Conservation (phyloP, 805 yeast genomes). For the Maudiozyma bulderi region DNA sequence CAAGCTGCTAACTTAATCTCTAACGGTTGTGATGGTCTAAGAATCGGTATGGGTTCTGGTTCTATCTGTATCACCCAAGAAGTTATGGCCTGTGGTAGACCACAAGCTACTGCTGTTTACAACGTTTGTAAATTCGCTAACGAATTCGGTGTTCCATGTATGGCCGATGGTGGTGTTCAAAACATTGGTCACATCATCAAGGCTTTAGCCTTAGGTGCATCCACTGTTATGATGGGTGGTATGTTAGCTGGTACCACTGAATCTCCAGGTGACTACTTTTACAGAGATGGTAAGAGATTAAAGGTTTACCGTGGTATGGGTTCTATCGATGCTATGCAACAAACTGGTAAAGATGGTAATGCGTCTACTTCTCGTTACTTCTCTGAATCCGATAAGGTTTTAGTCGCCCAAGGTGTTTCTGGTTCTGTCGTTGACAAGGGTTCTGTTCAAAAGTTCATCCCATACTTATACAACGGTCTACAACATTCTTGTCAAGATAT, state of each 20-base stretch:
- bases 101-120: conserved; percentile 98
- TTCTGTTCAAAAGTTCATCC: conserved; percentile 84
- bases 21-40: conserved; percentile 96
- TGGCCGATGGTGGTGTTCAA: conserved; percentile 98
- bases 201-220: conserved; percentile 94
- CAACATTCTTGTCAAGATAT: conserved; percentile 99
- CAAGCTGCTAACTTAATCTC: conserved; percentile 92
- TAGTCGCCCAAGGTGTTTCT: conserved; percentile 98
- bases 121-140: conserved; percentile 89
- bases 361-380: conserved; percentile 98
- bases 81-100: conserved; percentile 99
- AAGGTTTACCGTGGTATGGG: conserved; percentile 99
- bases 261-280: conserved; percentile 97
- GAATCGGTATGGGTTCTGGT: conserved; percentile 99
- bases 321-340: conserved; percentile 96
- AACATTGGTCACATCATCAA: conserved; percentile 97
- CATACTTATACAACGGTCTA: conserved; percentile 88
- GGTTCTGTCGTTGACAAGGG: conserved; percentile 97
- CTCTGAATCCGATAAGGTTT: conserved; percentile 88
- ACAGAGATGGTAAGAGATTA: conserved; percentile 95
- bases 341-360: conserved; percentile 77
- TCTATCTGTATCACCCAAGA: conserved; percentile 99
- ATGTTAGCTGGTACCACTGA: conserved; percentile 97
- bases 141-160: conserved; percentile 95
- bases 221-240: conserved; percentile 99